A percentile compares a stretch with the other conserved stretches of the same genome.
Evolutionary conservation across 164 flowering plant species (phyloP).

Genomic region (Platanus orientalis): DNA sequence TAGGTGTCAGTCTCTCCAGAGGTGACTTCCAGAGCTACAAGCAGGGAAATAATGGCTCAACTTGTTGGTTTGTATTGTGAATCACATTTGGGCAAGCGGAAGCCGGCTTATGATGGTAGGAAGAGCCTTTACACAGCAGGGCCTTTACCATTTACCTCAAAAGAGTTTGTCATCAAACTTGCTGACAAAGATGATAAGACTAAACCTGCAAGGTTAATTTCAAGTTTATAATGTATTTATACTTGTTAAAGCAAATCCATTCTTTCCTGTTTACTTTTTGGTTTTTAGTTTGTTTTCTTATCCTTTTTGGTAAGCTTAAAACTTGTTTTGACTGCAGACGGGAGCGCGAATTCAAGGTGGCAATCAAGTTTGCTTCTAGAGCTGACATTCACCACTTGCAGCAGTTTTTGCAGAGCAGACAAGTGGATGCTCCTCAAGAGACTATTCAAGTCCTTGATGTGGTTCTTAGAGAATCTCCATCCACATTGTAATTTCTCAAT

Average conservation of each 20-base stretch:
- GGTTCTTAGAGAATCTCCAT: conserved; percentile 50
- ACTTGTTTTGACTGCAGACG: conserved; percentile 31
- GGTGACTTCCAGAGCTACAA: conserved; percentile 41
- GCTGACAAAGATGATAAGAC: conserved; percentile 21
- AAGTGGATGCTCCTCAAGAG: conserved; percentile 58
- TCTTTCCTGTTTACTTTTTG: background rate
- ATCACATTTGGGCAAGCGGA: conserved; percentile 35
- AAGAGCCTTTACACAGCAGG: conserved; percentile 65
- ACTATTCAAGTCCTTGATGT: conserved; percentile 67
- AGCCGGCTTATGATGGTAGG: conserved; percentile 71
- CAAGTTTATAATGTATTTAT: background rate
- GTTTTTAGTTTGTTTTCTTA: background rate
- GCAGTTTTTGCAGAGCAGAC: conserved; percentile 40
- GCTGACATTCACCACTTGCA: conserved; percentile 45
- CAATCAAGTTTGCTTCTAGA: conserved; percentile 49
- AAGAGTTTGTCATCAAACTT: conserved; percentile 49
- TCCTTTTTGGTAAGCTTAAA: background rate
- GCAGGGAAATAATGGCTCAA: conserved; percentile 36
- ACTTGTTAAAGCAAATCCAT: background rate
- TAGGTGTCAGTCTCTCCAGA: conserved; percentile 76
- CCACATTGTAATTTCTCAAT: conserved; percentile 23
- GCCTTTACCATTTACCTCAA: conserved; percentile 46
- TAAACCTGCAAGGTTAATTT: conserved; percentile 15
- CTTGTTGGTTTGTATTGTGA: conserved; percentile 22
- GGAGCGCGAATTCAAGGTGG: conserved; percentile 55